Evolutionary conservation across 345 rosid species (phyloP), one percentile per base, ranked within the genome.

Genomic region (Salix exigua): DNA sequence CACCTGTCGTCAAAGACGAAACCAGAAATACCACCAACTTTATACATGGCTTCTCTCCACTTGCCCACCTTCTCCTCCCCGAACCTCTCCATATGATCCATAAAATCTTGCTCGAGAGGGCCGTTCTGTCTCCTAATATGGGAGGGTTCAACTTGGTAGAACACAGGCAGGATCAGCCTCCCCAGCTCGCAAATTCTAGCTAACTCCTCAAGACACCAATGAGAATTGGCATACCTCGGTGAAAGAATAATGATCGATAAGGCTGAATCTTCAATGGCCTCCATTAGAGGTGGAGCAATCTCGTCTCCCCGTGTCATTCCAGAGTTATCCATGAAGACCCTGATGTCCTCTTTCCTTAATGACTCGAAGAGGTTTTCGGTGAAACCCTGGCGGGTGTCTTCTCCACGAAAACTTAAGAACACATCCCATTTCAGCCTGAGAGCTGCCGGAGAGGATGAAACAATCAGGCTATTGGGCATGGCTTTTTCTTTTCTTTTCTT

Each of bases 321-420:
- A 2, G 81, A 84, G 78, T 87, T 72, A 79, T 88, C 89, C 7
- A 31, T 79, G 64, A 88, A 88, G 10, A 79, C 87, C 0, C 89
- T 82, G 68, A 86, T 55, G 7, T 77, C 80, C 12, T 78, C 51
- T 28, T 37, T 21, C 4, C 14, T 73, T n/a, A 85, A 84, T 1
- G 68, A 61, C 19, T 14, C 17, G 73, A 82, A 75, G 80, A 90
- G 81, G 4, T 35, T 25, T 55, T 8, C 31, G 5, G 88, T 81
- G 81, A 89, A 38, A 73, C 48, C 75, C 3, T 35, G 5, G 62
- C 93, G 85, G 17, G 89, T 88, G 78, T 89, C 93, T 69, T 77
- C 86, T 21, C 91, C 89, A 25, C 89, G 81, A 80, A 89, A 90
- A 26, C 91, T 90, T 16, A 90, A 78, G 78, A 90, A 88, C 5